A percentile compares a stretch with the other conserved stretches of the same genome.
These are phyloP conservation scores for Tricholoma bakamatsutake DNA, from an alignment of 768 basidiomycete species.

Conservation along the genomic window DNA sequence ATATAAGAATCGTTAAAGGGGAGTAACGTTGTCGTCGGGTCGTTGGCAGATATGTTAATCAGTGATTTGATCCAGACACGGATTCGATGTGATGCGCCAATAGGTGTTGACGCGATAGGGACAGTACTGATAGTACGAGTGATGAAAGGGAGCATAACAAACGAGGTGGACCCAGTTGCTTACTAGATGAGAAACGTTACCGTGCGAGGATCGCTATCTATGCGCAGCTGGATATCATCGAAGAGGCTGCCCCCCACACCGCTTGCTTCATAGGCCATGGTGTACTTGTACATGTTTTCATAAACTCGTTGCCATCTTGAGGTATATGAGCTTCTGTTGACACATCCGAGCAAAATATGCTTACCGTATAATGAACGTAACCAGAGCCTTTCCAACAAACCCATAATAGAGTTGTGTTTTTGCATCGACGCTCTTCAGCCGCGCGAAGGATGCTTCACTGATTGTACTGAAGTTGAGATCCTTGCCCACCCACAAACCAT, in stretches of 20 bases:
- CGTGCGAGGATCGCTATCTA: conserved; percentile 49
- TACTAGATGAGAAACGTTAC: conserved; percentile 60
- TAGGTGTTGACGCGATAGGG: conserved; percentile 47
- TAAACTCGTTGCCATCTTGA: conserved; percentile 45
- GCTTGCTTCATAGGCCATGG: conserved; percentile 60
- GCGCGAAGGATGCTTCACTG: conserved; percentile 50
- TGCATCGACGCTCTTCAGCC: conserved; percentile 34
- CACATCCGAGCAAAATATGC: conserved; percentile 7
- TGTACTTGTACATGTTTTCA: conserved; percentile 44
- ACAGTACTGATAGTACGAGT: conserved; percentile 36
- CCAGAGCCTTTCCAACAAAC: conserved; percentile 48
- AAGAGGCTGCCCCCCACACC: conserved; percentile 53
- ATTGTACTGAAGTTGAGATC: conserved; percentile 61
- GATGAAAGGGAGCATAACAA: conserved; percentile 1
- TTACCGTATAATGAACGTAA: conserved; percentile 52
- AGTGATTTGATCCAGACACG: conserved; percentile 59
- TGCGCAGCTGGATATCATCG: conserved; percentile 43
- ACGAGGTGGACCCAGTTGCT: conserved; percentile 16
- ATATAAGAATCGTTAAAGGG: conserved; percentile 44
- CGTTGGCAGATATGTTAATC: conserved; percentile 23
- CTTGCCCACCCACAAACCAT: conserved; percentile 60
- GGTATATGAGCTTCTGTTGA: neutral
- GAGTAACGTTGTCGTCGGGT: conserved; percentile 27
- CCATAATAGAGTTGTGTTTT: conserved; percentile 50
- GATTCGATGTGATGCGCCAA: conserved; percentile 54